Conservation (phyloP, 768 basidiomycete genomes). For the Coprinopsis sp. region DNA sequence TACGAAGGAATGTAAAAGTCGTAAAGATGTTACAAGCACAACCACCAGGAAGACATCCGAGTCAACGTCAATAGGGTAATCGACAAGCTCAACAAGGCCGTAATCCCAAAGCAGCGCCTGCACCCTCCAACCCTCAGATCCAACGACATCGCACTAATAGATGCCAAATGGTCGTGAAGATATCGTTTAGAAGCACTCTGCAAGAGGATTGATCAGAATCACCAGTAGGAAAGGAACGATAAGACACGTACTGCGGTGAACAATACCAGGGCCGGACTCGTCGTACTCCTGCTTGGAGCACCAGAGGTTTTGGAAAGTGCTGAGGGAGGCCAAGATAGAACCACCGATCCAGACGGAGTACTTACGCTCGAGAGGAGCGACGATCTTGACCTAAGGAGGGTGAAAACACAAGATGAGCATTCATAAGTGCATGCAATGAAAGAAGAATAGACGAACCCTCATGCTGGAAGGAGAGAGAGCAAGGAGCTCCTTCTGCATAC, state of each 20-base stretch:
- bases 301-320: slow-evolving; percentile 89
- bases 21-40: too few species aligned
- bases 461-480: slow-evolving; percentile 70
- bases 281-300: slow-evolving; percentile 82
- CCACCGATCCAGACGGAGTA: slow-evolving; percentile 87
- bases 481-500: slow-evolving; percentile 63
- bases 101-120: neutral
- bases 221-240: neutral
- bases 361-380: slow-evolving; percentile 79
- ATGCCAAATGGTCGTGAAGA: slow-evolving; percentile 10
- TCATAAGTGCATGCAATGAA: neutral
- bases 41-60: neutral
- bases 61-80: neutral
- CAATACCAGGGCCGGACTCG: slow-evolving; percentile 63
- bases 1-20: too few species aligned
- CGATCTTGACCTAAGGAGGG: slow-evolving; percentile 45
- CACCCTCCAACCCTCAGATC: neutral
- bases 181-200: slow-evolving; percentile 31
- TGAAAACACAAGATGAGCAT: too few species aligned
- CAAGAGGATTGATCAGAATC: slow-evolving; percentile 5
- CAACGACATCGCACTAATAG: slow-evolving; percentile 4
- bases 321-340: slow-evolving; percentile 71
- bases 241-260: slow-evolving; percentile 58
- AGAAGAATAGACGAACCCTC: slow-evolving; percentile 44
- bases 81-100: neutral